phyloP scores from a whole-genome alignment of 1,284 basidiomycete species.

The Leccinum cinnamomeum region DNA sequence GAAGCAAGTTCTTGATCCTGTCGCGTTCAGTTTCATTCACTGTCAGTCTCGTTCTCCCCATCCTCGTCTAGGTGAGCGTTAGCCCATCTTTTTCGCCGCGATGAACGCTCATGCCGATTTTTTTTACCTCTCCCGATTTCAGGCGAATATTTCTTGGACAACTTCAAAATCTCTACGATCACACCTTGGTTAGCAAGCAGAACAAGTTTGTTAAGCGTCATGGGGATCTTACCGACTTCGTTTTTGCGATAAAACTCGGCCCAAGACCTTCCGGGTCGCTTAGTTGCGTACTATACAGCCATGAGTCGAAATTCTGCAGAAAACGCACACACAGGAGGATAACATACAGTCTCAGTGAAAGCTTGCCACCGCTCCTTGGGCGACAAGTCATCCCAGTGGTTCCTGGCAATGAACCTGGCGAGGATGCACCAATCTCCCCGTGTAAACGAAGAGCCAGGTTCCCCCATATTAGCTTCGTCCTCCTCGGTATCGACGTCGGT shows the following conservation, averaged over 20 bases:
- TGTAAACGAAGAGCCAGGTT: conserved; percentile 46
- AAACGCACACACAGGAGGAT: neutral
- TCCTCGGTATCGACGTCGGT: conserved; percentile 32
- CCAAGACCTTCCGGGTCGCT: conserved; percentile 57
- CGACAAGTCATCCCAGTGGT: conserved; percentile 44
- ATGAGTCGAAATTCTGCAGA: conserved; percentile 4
- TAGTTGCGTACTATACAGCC: conserved; percentile 40
- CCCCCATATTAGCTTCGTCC: conserved; percentile 55
- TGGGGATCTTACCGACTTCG: conserved; percentile 43
- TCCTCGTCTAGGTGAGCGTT: conserved; percentile 18
- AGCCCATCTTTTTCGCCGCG: conserved; percentile 21
- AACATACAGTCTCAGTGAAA: conserved; percentile 49
- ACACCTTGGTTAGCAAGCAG: conserved; percentile 8
- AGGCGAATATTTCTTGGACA: conserved; percentile 25
- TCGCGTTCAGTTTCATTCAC: conserved; percentile 12
- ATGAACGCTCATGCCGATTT: conserved; percentile 22
- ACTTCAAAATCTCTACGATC: conserved; percentile 24
- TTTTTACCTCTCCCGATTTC: conserved; percentile 9
- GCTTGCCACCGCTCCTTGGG: conserved; percentile 51
- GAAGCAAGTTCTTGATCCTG: neutral
- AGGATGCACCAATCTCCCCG: conserved; percentile 57
- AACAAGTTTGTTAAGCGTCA: conserved; percentile 5
- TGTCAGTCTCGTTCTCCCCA: conserved; percentile 26
- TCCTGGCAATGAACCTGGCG: conserved; percentile 54
- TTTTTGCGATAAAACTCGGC: conserved; percentile 55